Conservation (phyloP, 352 stramenopile genomes). For the Pythium insidiosum region DNA sequence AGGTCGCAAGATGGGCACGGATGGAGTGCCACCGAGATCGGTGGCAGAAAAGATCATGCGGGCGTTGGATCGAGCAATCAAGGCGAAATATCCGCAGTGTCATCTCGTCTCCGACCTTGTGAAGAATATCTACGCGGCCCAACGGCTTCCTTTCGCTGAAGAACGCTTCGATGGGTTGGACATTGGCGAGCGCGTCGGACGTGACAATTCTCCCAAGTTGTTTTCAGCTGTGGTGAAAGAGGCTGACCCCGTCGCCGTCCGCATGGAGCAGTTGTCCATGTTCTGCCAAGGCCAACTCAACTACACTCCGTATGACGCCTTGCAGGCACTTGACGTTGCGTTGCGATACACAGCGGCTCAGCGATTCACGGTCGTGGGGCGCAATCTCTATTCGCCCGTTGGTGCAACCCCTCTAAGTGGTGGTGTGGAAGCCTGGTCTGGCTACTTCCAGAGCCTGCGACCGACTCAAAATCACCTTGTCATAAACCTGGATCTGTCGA, state of each 20-base stretch:
- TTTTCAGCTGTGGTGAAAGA: constrained; percentile 51
- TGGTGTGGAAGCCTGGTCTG: constrained; percentile 58
- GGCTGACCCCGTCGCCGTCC: constrained; percentile 44
- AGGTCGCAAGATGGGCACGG: constrained; percentile 11
- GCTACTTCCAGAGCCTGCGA: constrained; percentile 68
- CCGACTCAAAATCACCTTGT: constrained; percentile 57
- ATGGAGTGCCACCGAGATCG: constrained; percentile 23
- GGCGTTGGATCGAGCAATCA: constrained; percentile 27
- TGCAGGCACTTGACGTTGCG: constrained; percentile 67
- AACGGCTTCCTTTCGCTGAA: constrained; percentile 31
- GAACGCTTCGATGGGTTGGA: constrained; percentile 36
- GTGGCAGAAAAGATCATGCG: constrained; percentile 54
- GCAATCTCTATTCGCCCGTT: constrained; percentile 37
- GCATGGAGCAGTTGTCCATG: constrained; percentile 48
- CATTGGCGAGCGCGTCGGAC: constrained; percentile 20
- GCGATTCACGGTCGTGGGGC: constrained; percentile 41
- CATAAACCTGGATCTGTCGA: constrained; percentile 63
- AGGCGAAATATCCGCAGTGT: constrained; percentile 24
- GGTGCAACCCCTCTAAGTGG: constrained; percentile 45
- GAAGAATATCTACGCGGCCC: constrained; percentile 50
- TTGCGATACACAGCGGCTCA: constrained; percentile 49
- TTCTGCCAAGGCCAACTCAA: constrained; percentile 49
- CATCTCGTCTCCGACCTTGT: constrained; percentile 38
- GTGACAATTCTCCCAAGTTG: constrained; percentile 11
- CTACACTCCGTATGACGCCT: constrained; percentile 63